phyloP scores from a whole-genome alignment of 257 asterid species.

The Petrea volubilis region DNA sequence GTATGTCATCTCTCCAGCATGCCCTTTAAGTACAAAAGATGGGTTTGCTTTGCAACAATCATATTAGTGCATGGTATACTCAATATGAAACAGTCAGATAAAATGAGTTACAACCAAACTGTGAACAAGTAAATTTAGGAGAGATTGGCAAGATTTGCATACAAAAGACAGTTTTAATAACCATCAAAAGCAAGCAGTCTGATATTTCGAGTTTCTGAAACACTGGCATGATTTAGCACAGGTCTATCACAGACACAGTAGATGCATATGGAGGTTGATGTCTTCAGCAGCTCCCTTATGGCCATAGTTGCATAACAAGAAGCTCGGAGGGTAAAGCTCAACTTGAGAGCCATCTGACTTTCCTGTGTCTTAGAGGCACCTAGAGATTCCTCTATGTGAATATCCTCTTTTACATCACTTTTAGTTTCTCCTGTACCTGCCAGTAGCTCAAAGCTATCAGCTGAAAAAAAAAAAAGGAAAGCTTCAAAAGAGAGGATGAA shows the following conservation, averaged over 20 bases:
- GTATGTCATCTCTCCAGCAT: background rate
- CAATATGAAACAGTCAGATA: background rate
- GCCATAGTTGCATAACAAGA: conserved; percentile 99
- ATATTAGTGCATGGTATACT: background rate
- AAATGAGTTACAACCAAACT: background rate
- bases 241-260: background rate
- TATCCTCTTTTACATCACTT: conserved; percentile 21
- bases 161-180: background rate
- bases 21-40: background rate
- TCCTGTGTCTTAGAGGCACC: conserved; percentile 38
- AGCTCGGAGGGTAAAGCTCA: conserved; percentile 87
- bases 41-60: background rate
- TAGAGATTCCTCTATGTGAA: conserved; percentile 33
- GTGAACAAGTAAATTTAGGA: background rate
- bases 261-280: conserved; percentile 84
- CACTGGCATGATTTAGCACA: background rate
- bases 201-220: background rate
- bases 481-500: too few species aligned
- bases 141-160: background rate
- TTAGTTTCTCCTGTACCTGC: conserved; percentile 19
- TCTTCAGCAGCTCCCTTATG: conserved; percentile 90
- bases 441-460: too few species aligned
- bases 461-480: too few species aligned
- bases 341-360: conserved; percentile 71
- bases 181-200: background rate